Evolutionary conservation across 2,329 filamentous ascomycete species (phyloP), one percentile per base, ranked within the genome.

Genomic region (Xylaria digitata): DNA sequence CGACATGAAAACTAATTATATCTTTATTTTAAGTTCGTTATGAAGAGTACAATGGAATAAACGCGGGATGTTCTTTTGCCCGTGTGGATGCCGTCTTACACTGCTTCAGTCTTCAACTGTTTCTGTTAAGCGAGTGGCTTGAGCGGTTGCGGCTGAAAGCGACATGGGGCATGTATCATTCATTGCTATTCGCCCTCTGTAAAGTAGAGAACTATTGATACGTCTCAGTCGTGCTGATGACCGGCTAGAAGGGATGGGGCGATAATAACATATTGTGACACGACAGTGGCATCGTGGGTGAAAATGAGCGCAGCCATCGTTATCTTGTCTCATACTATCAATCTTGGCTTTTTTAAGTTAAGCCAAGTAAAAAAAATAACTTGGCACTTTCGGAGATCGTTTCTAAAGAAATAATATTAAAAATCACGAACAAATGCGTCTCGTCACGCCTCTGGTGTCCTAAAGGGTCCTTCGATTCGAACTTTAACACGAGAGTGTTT

Each of bases 141-240:
- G 43, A 42, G 43, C 21, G 32, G 50, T 21, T 49, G 54, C 49
- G 34, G 59, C 64, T 63, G 49, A 63, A 63, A 26, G n/a, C 4
- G 23, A 26, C 15, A 23, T 57, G 30, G 19, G 37, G 8, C 43
- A 52, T 21, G 21, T 56, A 15, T 42, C 21, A 19, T 61, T 42
- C 21, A 19, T 61, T 9, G 19, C 17, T 19, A 45, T 61, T 40
- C 11, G 23, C 21, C 19, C 8, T 30, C 11, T 1, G 26, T 34
- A 8, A 48, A 9, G n/a, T 19, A 8, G 32, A 21, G 19, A 23
- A 23, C 15, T 13, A n/a, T 40, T n/a, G n/a, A 15, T 26, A 26
- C 6, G 26, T 34, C 26, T 32, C 6, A 34, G 48, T 8, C 11
- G n/a, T 3, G n/a, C 13, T 53, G 30, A 34, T 53, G n/a, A 30